A percentile compares a stretch with the other conserved stretches of the same genome.
Evolutionary conservation across 2,329 filamentous ascomycete species (phyloP).

Genomic region (Xylariaceae sp.): DNA sequence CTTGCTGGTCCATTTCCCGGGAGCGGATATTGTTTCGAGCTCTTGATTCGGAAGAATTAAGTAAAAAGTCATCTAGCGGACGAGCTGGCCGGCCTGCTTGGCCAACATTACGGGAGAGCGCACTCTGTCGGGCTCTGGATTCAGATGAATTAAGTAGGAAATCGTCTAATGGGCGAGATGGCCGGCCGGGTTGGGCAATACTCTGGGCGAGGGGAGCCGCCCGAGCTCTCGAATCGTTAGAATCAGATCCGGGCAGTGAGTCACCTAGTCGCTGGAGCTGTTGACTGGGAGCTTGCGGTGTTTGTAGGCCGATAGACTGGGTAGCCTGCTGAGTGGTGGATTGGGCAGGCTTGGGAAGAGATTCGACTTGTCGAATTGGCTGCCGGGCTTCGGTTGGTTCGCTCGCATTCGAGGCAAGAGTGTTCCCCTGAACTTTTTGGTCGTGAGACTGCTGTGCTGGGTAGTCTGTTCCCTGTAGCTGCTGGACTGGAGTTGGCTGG

Average conservation of each 20-base stretch:
- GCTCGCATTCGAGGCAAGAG: no score
- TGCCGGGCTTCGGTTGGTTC: not conserved
- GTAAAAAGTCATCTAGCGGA: constrained; percentile 3
- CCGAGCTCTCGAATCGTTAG: not conserved
- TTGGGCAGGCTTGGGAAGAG: not conserved
- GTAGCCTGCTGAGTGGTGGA: not conserved
- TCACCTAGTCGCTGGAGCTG: not conserved
- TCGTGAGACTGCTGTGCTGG: no score
- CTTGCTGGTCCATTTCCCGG: constrained; percentile 12
- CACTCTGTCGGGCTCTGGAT: not conserved
- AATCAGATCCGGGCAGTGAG: not conserved
- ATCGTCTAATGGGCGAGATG: not conserved
- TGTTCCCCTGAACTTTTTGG: no score
- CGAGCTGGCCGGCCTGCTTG: not conserved
- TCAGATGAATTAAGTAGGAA: not conserved
- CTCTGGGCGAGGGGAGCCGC: not conserved
- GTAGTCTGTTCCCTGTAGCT: no score
- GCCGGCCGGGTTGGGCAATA: not conserved
- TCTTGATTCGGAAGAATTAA: constrained; percentile 19
- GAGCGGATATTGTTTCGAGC: constrained; percentile 24
- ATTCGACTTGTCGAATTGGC: not conserved
- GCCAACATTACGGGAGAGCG: not conserved
- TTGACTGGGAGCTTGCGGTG: not conserved
- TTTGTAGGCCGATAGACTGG: not conserved
- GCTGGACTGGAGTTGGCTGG: no score